phyloP scores from a whole-genome alignment of 164 flowering plant genomes.

The Malania oleifera region DNA sequence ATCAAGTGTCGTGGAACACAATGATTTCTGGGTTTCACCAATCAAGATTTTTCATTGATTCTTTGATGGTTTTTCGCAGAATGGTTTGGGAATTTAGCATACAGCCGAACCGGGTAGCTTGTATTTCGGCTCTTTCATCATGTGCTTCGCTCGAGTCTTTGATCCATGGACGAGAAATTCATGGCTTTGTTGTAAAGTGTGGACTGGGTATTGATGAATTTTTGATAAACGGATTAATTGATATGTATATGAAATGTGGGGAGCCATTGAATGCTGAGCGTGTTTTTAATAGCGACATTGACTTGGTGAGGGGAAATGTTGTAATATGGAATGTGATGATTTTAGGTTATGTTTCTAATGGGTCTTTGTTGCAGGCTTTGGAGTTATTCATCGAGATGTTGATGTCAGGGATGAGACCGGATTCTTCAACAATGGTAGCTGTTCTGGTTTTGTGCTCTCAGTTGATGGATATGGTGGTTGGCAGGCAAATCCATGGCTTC shows the following conservation, averaged over 20 bases:
- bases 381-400: slow-evolving; percentile 28
- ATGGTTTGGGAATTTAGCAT: slow-evolving; percentile 26
- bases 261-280: slow-evolving; percentile 20
- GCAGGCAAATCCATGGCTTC: slow-evolving; percentile 27
- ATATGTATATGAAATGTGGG: slow-evolving; percentile 48
- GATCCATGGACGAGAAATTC: slow-evolving; percentile 35
- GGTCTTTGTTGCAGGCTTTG: slow-evolving; percentile 24
- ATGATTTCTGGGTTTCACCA: slow-evolving; percentile 37
- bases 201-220: slow-evolving; percentile 27
- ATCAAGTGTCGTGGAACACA: slow-evolving; percentile 39
- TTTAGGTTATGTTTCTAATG: slow-evolving; percentile 34
- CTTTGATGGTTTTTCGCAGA: slow-evolving; percentile 22
- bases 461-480: slow-evolving; percentile 18
- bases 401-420: slow-evolving; percentile 23
- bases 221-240: slow-evolving; percentile 30
- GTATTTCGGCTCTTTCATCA: slow-evolving; percentile 30
- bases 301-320: slow-evolving; percentile 17
- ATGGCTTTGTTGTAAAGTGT: slow-evolving; percentile 28
- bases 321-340: slow-evolving; percentile 51
- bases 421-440: slow-evolving; percentile 37
- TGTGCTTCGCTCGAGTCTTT: slow-evolving; percentile 25
- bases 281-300: slow-evolving; percentile 18
- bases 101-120: slow-evolving; percentile 27
- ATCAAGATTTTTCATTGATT: slow-evolving; percentile 13
- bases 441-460: slow-evolving; percentile 31